Percentiles rank a stretch among this genome's conserved stretches.
phyloP scores from a whole-genome alignment of 305 asterid species.

The Ilex paraguariensis region DNA sequence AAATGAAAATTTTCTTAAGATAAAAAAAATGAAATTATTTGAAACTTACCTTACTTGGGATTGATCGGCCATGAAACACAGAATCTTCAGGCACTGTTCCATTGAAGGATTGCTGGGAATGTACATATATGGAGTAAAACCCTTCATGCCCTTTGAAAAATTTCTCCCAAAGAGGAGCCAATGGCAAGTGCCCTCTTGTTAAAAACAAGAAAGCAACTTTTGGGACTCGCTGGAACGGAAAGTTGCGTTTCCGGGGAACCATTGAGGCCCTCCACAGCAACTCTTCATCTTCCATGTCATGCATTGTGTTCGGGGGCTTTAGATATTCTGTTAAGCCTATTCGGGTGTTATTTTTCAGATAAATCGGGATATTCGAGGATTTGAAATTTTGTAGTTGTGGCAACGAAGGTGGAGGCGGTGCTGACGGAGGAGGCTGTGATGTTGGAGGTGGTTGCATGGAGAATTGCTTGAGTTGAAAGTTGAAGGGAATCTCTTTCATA shows the following conservation, averaged over 20 bases:
- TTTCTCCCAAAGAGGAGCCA: constrained; percentile 78
- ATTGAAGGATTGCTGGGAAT: constrained; percentile 48
- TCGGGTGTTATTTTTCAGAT: neutral
- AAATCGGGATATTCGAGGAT: neutral
- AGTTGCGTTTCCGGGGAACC: constrained; percentile 30
- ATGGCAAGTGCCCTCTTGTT: constrained; percentile 54
- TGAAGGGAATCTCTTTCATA: constrained; percentile 34
- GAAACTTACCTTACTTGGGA: constrained; percentile 64
- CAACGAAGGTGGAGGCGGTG: too few species aligned
- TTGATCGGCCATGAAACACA: constrained; percentile 54
- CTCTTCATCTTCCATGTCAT: constrained; percentile 65
- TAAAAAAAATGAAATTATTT: neutral
- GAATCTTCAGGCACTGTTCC: constrained; percentile 34
- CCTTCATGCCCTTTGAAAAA: constrained; percentile 67
- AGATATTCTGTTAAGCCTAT: constrained; percentile 19
- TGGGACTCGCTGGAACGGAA: constrained; percentile 41
- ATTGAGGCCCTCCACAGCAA: constrained; percentile 70
- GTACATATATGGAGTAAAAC: constrained; percentile 58
- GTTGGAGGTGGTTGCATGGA: constrained; percentile 6
- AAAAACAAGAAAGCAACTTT: constrained; percentile 86
- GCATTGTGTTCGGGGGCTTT: constrained; percentile 28
- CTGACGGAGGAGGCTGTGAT: neutral
- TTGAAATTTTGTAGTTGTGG: neutral
- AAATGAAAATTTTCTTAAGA: too few species aligned
- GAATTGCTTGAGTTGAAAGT: constrained; percentile 33